Evolutionary conservation across 106 monocot genomes (phyloP), one percentile per base, ranked within the genome.

Genomic region (Narthecium ossifragum): DNA sequence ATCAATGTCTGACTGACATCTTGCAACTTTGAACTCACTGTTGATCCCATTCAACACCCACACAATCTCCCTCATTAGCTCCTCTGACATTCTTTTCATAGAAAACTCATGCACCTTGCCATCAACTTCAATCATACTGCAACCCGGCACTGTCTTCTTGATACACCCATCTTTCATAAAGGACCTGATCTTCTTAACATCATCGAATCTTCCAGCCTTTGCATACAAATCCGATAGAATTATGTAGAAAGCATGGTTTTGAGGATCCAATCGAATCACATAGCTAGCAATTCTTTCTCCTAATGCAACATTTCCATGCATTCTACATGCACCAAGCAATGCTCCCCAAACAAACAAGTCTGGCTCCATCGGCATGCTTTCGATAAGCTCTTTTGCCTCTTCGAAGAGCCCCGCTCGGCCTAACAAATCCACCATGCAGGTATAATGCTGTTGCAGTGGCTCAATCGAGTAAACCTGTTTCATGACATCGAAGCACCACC

Each of bases 201-300:
- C 63, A 27, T 29, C 20, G 24, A 63, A 63, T 34, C 22, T 32
- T 4, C 23, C 43, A 51, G 63, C 50, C 33, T 51, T 63, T 23
- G 63, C 63, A 47, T 63, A 63, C 12, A 63, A 34, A 51, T 63
- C 63, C 13, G 63, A 63, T 31, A 63, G 50, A 63, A 63, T 51
- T 49, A 63, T 49, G 51, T 63, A 63, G 34, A 48, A 63, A 49
- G 63, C 63, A 63, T 63, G 63, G 31, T 63, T 51, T 9, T 17
- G 24, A 51, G 50, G 63, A 25, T 63, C 63, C 47, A 50, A 50
- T n/a, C 63, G 14, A 34, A 63, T 63, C 33, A 63, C 49, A 34
- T 23, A 20, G 17, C 29, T n/a, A 13, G 63, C 63, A 33, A 63
- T 11, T 51, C 23, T 48, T 34, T 63, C 49, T 23, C 63, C 63